Percentiles rank a stretch among this genome's conserved stretches.
phyloP scores from a whole-genome alignment of 257 asterid genomes.

The Solanum megistacrolobum region DNA sequence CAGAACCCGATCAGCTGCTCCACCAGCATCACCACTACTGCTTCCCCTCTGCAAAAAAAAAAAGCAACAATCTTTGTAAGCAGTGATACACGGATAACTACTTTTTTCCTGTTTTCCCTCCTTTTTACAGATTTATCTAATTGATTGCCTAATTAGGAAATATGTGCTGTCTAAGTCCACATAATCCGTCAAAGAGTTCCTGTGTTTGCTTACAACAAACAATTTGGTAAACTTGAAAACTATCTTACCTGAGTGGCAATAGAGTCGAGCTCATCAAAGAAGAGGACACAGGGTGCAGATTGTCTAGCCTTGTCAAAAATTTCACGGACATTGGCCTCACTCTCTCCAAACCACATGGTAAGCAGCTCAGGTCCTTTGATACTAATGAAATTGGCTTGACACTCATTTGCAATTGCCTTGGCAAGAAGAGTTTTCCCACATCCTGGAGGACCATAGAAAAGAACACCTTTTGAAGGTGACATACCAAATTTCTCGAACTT shows the following conservation, averaged over 20 bases:
- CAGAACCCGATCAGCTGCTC: conserved; percentile 54
- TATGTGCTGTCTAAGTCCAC: background rate
- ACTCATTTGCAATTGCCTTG: conserved; percentile 62
- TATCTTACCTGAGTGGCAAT: conserved; percentile 42
- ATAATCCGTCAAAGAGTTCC: background rate
- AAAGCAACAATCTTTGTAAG: background rate
- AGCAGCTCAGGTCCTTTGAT: conserved; percentile 60
- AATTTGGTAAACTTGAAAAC: background rate
- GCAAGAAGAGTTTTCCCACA: conserved; percentile 66
- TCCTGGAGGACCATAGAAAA: conserved; percentile 65
- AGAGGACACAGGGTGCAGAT: conserved; percentile 57
- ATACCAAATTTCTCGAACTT: conserved; percentile 59
- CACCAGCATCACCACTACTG: conserved; percentile 56
- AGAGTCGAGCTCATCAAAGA: conserved; percentile 53
- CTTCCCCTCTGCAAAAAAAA: conserved; percentile 33
- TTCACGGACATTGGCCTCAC: conserved; percentile 67
- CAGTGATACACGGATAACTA: background rate
- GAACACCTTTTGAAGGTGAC: conserved; percentile 67
- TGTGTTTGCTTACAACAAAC: background rate
- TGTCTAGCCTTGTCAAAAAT: conserved; percentile 57
- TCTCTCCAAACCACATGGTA: conserved; percentile 71
- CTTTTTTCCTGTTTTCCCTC: background rate
- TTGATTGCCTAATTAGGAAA: background rate
- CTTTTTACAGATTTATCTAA: background rate
- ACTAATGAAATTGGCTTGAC: conserved; percentile 61